Conservation (phyloP, 371 early-diverging fungal genomes). For the Apophysomyces variabilis region DNA sequence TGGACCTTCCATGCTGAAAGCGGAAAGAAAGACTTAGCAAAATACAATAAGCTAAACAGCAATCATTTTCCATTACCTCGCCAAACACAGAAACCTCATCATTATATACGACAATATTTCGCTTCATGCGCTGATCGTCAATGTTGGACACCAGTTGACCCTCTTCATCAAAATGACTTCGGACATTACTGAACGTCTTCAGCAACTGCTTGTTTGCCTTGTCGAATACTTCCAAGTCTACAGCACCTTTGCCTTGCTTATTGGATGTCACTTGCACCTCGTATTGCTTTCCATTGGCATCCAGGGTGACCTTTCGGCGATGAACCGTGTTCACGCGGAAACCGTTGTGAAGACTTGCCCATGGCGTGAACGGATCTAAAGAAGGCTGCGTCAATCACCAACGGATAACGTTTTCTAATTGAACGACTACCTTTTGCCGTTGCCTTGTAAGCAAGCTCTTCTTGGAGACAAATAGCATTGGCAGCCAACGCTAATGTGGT, state of each 20-base stretch:
- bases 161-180: slow-evolving; percentile 41
- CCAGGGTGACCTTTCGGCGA: slow-evolving; percentile 40
- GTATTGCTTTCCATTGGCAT: slow-evolving; percentile 32
- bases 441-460: slow-evolving; percentile 18
- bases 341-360: slow-evolving; percentile 51
- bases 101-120: slow-evolving; percentile 63
- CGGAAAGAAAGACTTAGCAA: background rate
- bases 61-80: slow-evolving; percentile 41
- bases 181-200: slow-evolving; percentile 34
- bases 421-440: slow-evolving; percentile 32
- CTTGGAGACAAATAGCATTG: slow-evolving; percentile 62
- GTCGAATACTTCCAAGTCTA: slow-evolving; percentile 40
- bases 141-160: slow-evolving; percentile 59
- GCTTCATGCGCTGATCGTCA: slow-evolving; percentile 59
- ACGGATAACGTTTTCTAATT: no score
- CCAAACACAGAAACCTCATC: slow-evolving; percentile 71
- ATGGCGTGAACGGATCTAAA: slow-evolving; percentile 63
- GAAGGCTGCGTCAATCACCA: no score
- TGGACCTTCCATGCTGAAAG: slow-evolving; percentile 55
- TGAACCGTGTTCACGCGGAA: slow-evolving; percentile 65
- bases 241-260: slow-evolving; percentile 17
- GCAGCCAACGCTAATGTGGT: slow-evolving; percentile 77
- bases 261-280: slow-evolving; percentile 29
- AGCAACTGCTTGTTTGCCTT: slow-evolving; percentile 25
- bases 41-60: background rate